Percentiles rank a stretch among this genome's conserved stretches.
These are phyloP conservation scores for Gossypium armourianum DNA, from an alignment of 441 rosid species.

Conservation along the genomic window DNA sequence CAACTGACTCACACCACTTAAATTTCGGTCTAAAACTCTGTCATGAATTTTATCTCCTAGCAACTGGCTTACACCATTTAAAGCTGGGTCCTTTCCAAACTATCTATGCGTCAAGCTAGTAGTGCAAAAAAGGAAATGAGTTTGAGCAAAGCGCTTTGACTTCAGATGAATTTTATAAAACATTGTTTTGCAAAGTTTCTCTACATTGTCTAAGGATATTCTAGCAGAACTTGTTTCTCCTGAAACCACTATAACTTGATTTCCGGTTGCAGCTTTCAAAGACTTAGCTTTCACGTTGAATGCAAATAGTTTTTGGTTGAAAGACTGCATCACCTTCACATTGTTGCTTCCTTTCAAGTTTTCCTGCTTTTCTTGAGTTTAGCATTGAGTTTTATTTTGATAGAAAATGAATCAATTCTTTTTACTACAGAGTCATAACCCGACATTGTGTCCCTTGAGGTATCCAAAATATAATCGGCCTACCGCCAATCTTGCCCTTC, in stretches of 20 bases:
- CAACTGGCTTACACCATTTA: too few relatives aligned
- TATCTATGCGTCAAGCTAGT: too few relatives aligned
- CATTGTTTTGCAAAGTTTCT: conserved; percentile 12
- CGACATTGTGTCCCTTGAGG: conserved; percentile 31
- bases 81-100: too few relatives aligned
- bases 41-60: too few relatives aligned
- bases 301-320: neutral
- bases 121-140: too few relatives aligned
- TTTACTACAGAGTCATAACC: conserved; percentile 28
- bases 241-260: conserved; percentile 58
- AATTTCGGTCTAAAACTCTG: too few relatives aligned
- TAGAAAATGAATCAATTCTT: conserved; percentile 27
- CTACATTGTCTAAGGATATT: too few relatives aligned
- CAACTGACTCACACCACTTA: neutral
- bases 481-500: conserved; percentile 22
- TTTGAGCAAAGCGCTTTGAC: too few relatives aligned
- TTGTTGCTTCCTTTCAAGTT: conserved; percentile 25
- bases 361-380: conserved; percentile 68
- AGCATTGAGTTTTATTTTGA: conserved; percentile 25
- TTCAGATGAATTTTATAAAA: too few relatives aligned
- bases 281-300: too few relatives aligned
- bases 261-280: neutral
- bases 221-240: conserved; percentile 74
- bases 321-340: conserved; percentile 20
- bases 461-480: conserved; percentile 56